These are phyloP conservation scores for Leonotis leonurus DNA, from an alignment of 257 asterid species.

Conservation along the genomic window DNA sequence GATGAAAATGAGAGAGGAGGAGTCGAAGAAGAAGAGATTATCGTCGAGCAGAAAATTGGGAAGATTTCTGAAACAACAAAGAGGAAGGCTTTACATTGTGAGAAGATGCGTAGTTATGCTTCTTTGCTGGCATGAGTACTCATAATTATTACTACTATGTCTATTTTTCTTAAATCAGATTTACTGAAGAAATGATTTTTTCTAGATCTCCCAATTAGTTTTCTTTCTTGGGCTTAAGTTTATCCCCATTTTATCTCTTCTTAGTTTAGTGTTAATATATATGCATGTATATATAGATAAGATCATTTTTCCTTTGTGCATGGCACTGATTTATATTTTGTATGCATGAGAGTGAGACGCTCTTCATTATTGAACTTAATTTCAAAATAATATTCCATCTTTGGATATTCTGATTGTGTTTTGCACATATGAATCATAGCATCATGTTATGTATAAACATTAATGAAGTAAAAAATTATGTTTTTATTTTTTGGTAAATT, in stretches of 20 bases:
- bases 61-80: constrained; percentile 51
- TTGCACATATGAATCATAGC: too few species aligned
- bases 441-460: too few species aligned
- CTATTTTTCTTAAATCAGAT: not conserved
- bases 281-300: too few species aligned
- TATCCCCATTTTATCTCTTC: not conserved
- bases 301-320: not conserved
- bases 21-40: constrained; percentile 37
- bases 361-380: too few species aligned
- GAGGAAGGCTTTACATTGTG: constrained; percentile 61
- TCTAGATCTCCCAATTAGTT: not conserved
- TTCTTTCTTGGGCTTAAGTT: constrained; percentile 1
- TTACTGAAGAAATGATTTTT: constrained; percentile 4
- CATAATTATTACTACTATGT: not conserved
- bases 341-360: too few species aligned
- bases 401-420: too few species aligned
- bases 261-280: too few species aligned
- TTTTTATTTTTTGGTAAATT: too few species aligned
- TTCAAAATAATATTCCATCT: too few species aligned
- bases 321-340: not conserved
- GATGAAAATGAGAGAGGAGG: not conserved
- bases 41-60: constrained; percentile 52
- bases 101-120: constrained; percentile 80
- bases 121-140: constrained; percentile 73
- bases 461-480: too few species aligned